Conservation (phyloP, 2,329 filamentous ascomycete species). For the Cytospora schulzeri region DNA sequence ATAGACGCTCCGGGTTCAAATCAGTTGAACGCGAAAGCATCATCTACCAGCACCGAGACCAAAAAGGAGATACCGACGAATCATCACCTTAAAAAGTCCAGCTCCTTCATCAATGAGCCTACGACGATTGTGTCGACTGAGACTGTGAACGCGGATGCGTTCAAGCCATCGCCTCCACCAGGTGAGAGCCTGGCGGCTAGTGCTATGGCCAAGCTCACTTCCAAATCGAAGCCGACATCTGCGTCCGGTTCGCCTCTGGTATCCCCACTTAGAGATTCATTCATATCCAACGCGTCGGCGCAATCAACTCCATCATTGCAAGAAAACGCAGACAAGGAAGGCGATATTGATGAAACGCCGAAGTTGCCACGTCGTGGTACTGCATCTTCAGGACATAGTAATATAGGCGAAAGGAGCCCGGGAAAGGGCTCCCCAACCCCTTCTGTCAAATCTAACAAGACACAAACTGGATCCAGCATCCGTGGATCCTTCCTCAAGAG, state of each 20-base stretch:
- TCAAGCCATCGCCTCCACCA: conserved; percentile 57
- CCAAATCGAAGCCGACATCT: conserved; percentile 57
- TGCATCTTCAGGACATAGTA: conserved; percentile 39
- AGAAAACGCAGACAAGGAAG: conserved; percentile 46
- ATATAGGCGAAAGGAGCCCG: conserved; percentile 32
- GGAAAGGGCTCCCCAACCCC: conserved; percentile 37
- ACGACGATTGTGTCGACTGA: conserved; percentile 70
- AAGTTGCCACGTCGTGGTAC: conserved; percentile 41
- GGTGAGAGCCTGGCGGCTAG: conserved; percentile 62
- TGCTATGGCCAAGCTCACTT: conserved; percentile 70
- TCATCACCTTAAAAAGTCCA: conserved; percentile 43
- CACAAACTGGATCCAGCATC: conserved; percentile 43
- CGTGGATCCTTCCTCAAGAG: conserved; percentile 45
- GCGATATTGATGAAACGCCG: conserved; percentile 35
- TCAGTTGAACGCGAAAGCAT: conserved; percentile 40
- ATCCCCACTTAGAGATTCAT: conserved; percentile 40
- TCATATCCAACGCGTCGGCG: conserved; percentile 44
- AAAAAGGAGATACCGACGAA: conserved; percentile 44
- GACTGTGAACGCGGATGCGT: conserved; percentile 65
- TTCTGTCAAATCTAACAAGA: conserved; percentile 43
- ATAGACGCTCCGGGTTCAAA: conserved; percentile 6
- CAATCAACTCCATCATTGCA: conserved; percentile 54
- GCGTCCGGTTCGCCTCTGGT: conserved; percentile 45
- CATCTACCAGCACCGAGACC: conserved; percentile 52
- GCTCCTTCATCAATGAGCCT: conserved; percentile 63